Evolutionary conservation across 1,284 basidiomycete species (phyloP), one percentile per base, ranked within the genome.

Genomic region (Grifola frondosa): DNA sequence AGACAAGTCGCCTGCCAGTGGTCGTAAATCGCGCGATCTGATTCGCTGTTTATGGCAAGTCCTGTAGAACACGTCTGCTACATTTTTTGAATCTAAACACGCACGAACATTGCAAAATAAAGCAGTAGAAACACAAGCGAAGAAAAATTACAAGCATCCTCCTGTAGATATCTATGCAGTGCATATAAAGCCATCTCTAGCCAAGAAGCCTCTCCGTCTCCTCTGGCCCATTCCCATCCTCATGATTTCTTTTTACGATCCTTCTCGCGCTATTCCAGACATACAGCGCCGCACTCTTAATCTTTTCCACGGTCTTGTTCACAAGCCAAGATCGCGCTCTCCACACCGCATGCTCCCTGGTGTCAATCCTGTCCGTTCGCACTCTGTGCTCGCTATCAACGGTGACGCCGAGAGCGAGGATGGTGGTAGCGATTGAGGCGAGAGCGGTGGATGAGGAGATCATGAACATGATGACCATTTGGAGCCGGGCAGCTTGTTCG

Each of bases 401-500:
- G 5, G 83, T 73, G 11, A 83, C 75, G 2, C 64, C 65, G 10
- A 91, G 73, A 2, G 79, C 73, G 28, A 80, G 68, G 40, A 81
- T 66, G 1, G 84, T 82, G 2, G 80, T 77, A 36, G 77, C 67
- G 46, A 89, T 82, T 6, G 80, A 74, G 5, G 81, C 77, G 19
- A 92, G 75, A 1, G 82, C 79, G 0, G 84, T 85, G 42, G 80
- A 78, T 0, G 89, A 83, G 2, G 84, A 82, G 41, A 93, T 89
- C 84, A 92, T 89, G 65, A 93, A 92, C 81, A 91, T 89, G 67
- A 92, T 90, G 46, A 92, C 82, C 84, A 91, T 91, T 59, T 93
- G 91, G 9, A 93, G 66, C 38, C 82, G 80, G 1, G 88, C 88
- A 0, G 91, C 91, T 64, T 91, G 88, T 35, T 88, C 76, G 37